phyloP scores from a whole-genome alignment of 306 rosid genomes.

The Quercus variabilis region DNA sequence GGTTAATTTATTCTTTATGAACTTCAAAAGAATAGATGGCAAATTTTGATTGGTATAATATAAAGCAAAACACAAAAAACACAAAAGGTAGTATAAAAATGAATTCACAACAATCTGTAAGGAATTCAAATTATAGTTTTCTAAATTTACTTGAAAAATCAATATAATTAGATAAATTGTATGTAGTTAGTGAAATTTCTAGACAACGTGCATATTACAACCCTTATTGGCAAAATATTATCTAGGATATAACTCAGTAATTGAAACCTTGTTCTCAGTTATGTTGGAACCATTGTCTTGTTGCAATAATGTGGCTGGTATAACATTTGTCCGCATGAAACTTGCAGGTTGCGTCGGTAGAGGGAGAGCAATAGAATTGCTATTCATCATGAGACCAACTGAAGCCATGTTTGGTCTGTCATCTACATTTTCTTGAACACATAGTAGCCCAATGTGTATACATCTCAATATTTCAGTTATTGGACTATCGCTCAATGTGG shows the following conservation, averaged over 20 bases:
- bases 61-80: no score
- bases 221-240: not conserved
- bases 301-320: no score
- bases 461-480: constrained; percentile 28
- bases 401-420: constrained; percentile 26
- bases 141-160: no score
- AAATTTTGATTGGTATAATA: no score
- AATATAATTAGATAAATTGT: no score
- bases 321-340: not conserved
- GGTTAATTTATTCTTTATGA: no score
- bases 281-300: not conserved
- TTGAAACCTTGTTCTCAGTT: not conserved
- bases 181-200: no score
- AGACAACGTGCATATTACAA: no score
- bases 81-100: no score
- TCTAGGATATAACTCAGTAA: not conserved
- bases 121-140: no score
- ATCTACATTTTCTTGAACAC: constrained; percentile 27
- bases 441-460: constrained; percentile 25
- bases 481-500: not conserved
- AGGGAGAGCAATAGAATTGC: not conserved
- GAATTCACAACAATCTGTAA: no score
- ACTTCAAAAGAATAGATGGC: no score
- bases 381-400: constrained; percentile 26
- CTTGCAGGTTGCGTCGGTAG: not conserved